These are phyloP conservation scores for Tolypocladium guangdongense DNA, from an alignment of 2,329 filamentous ascomycete genomes.

Conservation along the genomic window DNA sequence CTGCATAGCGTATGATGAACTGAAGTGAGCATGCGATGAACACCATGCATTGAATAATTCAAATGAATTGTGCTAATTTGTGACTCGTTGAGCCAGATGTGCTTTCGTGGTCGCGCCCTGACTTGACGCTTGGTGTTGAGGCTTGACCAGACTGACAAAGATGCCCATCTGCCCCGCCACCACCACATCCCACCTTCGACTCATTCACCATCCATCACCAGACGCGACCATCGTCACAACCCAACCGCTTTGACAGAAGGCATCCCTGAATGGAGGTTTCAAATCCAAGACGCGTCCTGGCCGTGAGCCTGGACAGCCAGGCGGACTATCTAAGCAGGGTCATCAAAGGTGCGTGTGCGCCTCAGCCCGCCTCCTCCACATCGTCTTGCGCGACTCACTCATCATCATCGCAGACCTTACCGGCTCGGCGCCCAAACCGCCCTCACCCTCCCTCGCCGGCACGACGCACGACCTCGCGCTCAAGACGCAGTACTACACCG, in stretches of 20 bases:
- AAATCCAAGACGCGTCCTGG: constrained; percentile 46
- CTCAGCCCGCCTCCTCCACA: background rate
- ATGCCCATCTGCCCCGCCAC: background rate
- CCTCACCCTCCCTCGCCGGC: constrained; percentile 40
- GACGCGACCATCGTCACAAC: no score
- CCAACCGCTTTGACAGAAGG: background rate
- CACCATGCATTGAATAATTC: no score
- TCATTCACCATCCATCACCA: background rate
- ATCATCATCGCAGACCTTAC: constrained; percentile 35
- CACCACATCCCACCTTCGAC: background rate
- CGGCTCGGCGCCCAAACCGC: constrained; percentile 29
- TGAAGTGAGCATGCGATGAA: background rate
- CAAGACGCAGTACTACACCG: constrained; percentile 50
- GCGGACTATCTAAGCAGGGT: constrained; percentile 35
- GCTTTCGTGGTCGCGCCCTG: background rate
- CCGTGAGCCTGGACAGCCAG: constrained; percentile 39
- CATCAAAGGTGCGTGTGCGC: constrained; percentile 35
- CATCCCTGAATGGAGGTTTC: constrained; percentile 22
- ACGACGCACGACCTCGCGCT: constrained; percentile 45
- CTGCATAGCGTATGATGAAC: background rate
- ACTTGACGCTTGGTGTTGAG: background rate
- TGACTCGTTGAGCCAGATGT: background rate
- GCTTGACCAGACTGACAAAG: background rate
- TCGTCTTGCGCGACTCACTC: background rate
- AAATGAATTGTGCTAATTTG: background rate